Conservation (phyloP, 768 basidiomycete genomes). For the Trametes cinnabarina region DNA sequence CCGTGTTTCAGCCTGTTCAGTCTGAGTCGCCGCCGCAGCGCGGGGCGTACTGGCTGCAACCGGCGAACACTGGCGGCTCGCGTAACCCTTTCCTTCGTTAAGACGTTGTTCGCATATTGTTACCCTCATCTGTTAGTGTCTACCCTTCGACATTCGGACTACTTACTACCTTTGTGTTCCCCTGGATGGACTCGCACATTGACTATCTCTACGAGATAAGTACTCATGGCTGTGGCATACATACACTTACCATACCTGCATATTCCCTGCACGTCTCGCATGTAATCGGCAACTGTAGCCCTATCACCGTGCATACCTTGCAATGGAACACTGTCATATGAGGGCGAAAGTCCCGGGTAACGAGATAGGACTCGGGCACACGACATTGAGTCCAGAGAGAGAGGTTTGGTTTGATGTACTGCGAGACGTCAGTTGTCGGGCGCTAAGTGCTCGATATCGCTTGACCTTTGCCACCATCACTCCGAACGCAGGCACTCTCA, state of each 20-base stretch:
- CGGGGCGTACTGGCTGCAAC: constrained; percentile 43
- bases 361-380: too few relatives aligned
- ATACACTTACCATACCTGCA: not conserved
- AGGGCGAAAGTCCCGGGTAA: not conserved
- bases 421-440: too few relatives aligned
- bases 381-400: too few relatives aligned
- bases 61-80: constrained; percentile 42
- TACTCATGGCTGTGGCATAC: not conserved
- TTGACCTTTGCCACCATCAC: too few relatives aligned
- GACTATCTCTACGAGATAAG: constrained; percentile 7
- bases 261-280: not conserved
- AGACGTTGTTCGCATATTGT: constrained; percentile 9
- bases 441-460: too few relatives aligned
- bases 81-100: constrained; percentile 55
- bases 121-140: not conserved
- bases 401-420: too few relatives aligned
- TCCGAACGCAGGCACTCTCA: too few relatives aligned
- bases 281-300: constrained; percentile 7
- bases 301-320: not conserved
- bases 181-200: constrained; percentile 3
- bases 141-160: constrained; percentile 9
- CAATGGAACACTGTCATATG: constrained; percentile 1
- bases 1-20: constrained; percentile 36
- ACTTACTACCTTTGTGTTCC: not conserved
- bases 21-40: constrained; percentile 22